phyloP scores from a whole-genome alignment of 202 grass and related monocot species.

The Zizania palustris region DNA sequence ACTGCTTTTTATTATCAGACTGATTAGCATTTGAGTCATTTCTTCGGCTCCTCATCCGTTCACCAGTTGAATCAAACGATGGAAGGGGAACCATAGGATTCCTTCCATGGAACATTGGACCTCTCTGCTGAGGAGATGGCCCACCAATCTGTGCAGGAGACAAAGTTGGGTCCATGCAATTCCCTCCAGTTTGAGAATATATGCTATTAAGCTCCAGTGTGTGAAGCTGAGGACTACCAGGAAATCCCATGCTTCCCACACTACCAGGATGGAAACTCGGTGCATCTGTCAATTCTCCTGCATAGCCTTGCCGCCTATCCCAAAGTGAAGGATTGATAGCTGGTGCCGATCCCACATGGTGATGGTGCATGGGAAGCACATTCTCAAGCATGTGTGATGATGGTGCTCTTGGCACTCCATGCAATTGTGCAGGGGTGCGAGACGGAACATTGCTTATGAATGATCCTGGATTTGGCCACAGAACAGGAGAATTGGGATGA shows the following conservation, averaged over 20 bases:
- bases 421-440: constrained; percentile 50
- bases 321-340: constrained; percentile 65
- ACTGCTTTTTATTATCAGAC: constrained; percentile 82
- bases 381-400: constrained; percentile 68
- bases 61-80: constrained; percentile 59
- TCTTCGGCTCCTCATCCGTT: constrained; percentile 73
- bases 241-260: constrained; percentile 79
- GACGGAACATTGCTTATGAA: constrained; percentile 62
- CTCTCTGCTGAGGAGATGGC: constrained; percentile 82
- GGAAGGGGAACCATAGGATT: constrained; percentile 72
- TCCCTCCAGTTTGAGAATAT: constrained; percentile 61
- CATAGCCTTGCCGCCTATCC: constrained; percentile 60
- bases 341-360: constrained; percentile 80
- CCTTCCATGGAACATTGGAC: constrained; percentile 79
- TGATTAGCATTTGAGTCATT: constrained; percentile 72
- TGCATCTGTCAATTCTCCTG: constrained; percentile 55
- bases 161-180: constrained; percentile 61
- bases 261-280: constrained; percentile 68
- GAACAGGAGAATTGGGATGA: constrained; percentile 51
- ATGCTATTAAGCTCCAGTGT: constrained; percentile 65
- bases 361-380: constrained; percentile 59
- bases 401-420: constrained; percentile 66
- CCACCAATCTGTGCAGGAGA: constrained; percentile 62
- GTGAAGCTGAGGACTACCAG: constrained; percentile 66
- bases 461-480: constrained; percentile 65